These are phyloP conservation scores for Telopea speciosissima DNA, from an alignment of 177 flowering plant genomes.

Conservation along the genomic window DNA sequence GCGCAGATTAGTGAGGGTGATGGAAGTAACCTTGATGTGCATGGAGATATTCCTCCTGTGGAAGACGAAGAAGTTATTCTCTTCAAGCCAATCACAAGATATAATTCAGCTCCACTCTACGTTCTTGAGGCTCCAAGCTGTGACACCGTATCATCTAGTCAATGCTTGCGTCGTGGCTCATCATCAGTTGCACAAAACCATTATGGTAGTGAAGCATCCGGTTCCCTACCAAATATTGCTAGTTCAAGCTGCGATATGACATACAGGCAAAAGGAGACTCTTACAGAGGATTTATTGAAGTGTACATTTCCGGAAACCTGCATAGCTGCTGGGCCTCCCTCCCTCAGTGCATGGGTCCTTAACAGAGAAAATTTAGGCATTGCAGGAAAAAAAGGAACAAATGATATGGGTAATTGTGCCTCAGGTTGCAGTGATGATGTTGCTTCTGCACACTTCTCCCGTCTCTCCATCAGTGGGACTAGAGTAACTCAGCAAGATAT, in stretches of 20 bases:
- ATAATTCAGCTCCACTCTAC: constrained; percentile 53
- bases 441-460: constrained; percentile 24
- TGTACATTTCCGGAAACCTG: constrained; percentile 19
- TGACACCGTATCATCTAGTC: constrained; percentile 30
- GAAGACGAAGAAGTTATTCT: constrained; percentile 93
- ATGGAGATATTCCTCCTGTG: constrained; percentile 17
- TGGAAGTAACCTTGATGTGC: neutral
- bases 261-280: constrained; percentile 26
- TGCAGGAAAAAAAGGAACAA: constrained; percentile 20
- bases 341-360: constrained; percentile 68
- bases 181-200: constrained; percentile 38
- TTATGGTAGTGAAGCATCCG: constrained; percentile 15
- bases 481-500: constrained; percentile 6
- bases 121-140: constrained; percentile 6
- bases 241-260: constrained; percentile 22
- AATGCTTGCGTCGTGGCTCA: constrained; percentile 46
- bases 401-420: constrained; percentile 13
- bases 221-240: constrained; percentile 7
- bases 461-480: constrained; percentile 33
- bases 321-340: constrained; percentile 59
- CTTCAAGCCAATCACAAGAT: constrained; percentile 63
- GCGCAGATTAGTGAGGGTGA: neutral
- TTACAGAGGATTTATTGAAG: constrained; percentile 18
- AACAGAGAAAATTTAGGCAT: constrained; percentile 27
- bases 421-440: constrained; percentile 32